These are phyloP conservation scores for Dichomitus squalens DNA, from an alignment of 1,284 basidiomycete species.

Conservation along the genomic window DNA sequence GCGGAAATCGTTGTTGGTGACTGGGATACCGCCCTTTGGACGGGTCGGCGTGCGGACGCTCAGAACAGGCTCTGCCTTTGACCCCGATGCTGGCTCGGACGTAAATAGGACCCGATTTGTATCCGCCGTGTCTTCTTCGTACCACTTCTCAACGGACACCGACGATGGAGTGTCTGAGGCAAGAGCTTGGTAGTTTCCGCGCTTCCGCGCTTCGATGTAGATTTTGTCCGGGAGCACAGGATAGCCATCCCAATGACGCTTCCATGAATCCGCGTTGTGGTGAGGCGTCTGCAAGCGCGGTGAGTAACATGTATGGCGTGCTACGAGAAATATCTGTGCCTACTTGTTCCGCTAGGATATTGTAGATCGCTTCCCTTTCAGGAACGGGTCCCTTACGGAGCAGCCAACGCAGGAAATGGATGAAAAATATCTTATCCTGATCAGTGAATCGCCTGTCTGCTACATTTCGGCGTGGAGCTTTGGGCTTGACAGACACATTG, in stretches of 20 bases:
- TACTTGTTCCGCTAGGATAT: background rate
- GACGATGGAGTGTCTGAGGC: background rate
- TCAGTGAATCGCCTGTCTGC: background rate
- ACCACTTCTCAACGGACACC: background rate
- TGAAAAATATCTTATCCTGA: slow-evolving; percentile 4
- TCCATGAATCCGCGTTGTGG: slow-evolving; percentile 4
- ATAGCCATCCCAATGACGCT: background rate
- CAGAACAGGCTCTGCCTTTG: background rate
- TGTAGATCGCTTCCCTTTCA: background rate
- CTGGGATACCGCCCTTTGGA: too few species aligned
- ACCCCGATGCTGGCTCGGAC: background rate
- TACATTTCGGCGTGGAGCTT: too few species aligned
- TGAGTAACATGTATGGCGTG: too few species aligned
- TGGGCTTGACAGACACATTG: background rate
- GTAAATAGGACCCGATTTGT: too few species aligned
- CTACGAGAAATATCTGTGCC: too few species aligned
- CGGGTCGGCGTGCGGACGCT: too few species aligned
- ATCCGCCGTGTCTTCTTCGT: background rate
- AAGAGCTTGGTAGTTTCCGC: background rate
- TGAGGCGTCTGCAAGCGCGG: background rate
- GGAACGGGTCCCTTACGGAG: background rate
- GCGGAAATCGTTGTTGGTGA: background rate
- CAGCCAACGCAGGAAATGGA: background rate
- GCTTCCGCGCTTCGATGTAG: background rate
- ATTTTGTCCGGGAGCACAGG: slow-evolving; percentile 2